Conservation (phyloP, 495 filamentous ascomycete species). For the Letharia columbiana region DNA sequence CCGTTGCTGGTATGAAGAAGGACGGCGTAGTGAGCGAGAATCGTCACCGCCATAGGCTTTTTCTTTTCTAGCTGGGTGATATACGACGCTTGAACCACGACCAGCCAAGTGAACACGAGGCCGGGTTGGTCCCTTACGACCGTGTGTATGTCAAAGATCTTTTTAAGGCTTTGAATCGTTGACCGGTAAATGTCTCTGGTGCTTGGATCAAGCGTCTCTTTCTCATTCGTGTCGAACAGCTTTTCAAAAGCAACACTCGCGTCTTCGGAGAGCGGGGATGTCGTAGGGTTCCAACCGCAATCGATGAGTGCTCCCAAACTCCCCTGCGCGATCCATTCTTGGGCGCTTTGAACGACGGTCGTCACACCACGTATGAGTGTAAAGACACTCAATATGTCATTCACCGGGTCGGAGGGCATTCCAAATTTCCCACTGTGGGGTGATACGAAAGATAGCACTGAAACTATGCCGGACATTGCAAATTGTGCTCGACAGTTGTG, state of each 20-base stretch:
- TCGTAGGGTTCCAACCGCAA: background rate
- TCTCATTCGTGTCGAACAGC: background rate
- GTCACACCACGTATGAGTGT: conserved; percentile 11
- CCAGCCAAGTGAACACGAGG: conserved; percentile 9
- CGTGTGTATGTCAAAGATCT: conserved; percentile 3
- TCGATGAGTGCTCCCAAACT: background rate
- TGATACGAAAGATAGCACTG: background rate
- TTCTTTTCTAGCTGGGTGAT: conserved; percentile 28
- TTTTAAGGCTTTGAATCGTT: conserved; percentile 9
- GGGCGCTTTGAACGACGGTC: conserved; percentile 5
- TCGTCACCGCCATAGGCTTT: conserved; percentile 32
- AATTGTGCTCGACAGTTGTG: conserved; percentile 13
- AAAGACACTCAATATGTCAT: conserved; percentile 11
- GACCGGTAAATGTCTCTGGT: background rate
- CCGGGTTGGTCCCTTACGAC: conserved; percentile 4
- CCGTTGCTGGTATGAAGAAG: conserved; percentile 32
- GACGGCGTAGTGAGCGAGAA: conserved; percentile 38
- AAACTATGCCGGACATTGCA: too few relatives aligned
- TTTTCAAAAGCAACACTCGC: background rate
- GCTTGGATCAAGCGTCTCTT: background rate
- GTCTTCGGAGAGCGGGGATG: background rate
- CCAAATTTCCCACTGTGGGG: background rate
- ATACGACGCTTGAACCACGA: conserved; percentile 18
- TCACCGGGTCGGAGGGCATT: background rate
- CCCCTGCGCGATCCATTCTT: conserved; percentile 5